These are phyloP conservation scores for Lentinula guzmanii DNA, from an alignment of 768 basidiomycete species.

Conservation along the genomic window DNA sequence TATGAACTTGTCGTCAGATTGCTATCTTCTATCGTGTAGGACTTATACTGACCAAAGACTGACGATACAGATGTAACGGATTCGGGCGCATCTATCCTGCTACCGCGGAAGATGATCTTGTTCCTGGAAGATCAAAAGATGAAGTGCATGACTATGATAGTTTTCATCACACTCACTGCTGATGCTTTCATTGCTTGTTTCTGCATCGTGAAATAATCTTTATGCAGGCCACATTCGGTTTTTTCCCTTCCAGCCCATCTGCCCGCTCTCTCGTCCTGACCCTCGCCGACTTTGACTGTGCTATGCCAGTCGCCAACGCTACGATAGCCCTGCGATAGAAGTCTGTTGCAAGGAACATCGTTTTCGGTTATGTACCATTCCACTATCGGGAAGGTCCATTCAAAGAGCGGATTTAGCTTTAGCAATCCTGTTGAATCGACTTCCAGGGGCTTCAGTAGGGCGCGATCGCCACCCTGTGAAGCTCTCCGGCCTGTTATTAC, in stretches of 20 bases:
- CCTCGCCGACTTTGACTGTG: conserved; percentile 63
- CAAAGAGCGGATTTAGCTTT: conserved; percentile 91
- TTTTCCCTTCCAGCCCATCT: conserved; percentile 89
- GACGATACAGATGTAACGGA: neutral
- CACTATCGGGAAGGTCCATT: conserved; percentile 81
- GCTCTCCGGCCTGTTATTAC: conserved; percentile 95
- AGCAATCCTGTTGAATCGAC: conserved; percentile 85
- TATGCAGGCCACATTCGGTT: conserved; percentile 94
- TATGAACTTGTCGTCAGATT: neutral
- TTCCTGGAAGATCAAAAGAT: neutral
- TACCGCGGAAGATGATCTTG: conserved; percentile 4
- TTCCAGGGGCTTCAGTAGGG: conserved; percentile 78
- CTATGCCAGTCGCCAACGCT: conserved; percentile 99
- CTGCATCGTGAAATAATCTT: conserved; percentile 82
- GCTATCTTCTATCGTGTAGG: neutral
- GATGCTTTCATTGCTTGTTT: conserved; percentile 34
- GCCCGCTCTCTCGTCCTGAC: conserved; percentile 83
- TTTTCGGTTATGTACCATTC: conserved; percentile 81
- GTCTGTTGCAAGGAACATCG: conserved; percentile 80
- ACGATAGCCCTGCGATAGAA: conserved; percentile 88
- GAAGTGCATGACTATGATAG: neutral
- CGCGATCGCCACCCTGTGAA: conserved; percentile 90
- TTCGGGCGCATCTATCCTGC: neutral
- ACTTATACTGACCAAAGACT: neutral
- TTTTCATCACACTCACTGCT: neutral